Percentiles rank a stretch among this genome's conserved stretches.
phyloP scores from a whole-genome alignment of 179 eudicot species.

The Spergularia azorica region DNA sequence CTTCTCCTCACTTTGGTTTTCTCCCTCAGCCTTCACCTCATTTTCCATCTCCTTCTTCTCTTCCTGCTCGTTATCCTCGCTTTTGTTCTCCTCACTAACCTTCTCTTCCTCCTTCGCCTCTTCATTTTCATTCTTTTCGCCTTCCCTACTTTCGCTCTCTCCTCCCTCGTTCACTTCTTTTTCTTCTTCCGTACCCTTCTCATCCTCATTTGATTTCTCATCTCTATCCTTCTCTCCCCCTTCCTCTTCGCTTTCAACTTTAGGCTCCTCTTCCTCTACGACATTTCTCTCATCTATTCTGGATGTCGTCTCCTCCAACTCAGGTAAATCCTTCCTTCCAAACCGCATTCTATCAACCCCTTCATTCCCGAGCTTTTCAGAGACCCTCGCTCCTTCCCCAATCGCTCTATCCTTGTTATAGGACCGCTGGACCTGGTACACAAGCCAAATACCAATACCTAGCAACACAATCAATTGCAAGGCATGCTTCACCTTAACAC shows the following conservation, averaged over 20 bases:
- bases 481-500: slow-evolving; percentile 74
- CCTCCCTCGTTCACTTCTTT: too few relatives aligned
- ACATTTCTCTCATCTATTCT: slow-evolving; percentile 25
- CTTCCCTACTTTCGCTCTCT: slow-evolving; percentile 26
- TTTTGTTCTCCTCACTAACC: slow-evolving; percentile 15
- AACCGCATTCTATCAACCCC: slow-evolving; percentile 39
- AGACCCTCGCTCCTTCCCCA: slow-evolving; percentile 27
- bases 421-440: slow-evolving; percentile 76
- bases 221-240: slow-evolving; percentile 23
- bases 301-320: slow-evolving; percentile 24
- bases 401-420: slow-evolving; percentile 38
- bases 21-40: slow-evolving; percentile 5
- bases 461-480: slow-evolving; percentile 57
- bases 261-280: slow-evolving; percentile 34
- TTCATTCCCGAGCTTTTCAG: slow-evolving; percentile 36
- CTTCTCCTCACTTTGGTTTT: slow-evolving; percentile 10
- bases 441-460: slow-evolving; percentile 65
- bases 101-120: background rate
- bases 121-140: slow-evolving; percentile 4
- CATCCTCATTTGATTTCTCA: slow-evolving; percentile 34
- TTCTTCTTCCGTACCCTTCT: slow-evolving; percentile 27
- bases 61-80: slow-evolving; percentile 1
- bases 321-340: slow-evolving; percentile 52
- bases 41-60: background rate
- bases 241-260: slow-evolving; percentile 18